Base-by-base conservation (phyloP, 2,329 filamentous ascomycete species). In the Apiospora marii region DNA sequence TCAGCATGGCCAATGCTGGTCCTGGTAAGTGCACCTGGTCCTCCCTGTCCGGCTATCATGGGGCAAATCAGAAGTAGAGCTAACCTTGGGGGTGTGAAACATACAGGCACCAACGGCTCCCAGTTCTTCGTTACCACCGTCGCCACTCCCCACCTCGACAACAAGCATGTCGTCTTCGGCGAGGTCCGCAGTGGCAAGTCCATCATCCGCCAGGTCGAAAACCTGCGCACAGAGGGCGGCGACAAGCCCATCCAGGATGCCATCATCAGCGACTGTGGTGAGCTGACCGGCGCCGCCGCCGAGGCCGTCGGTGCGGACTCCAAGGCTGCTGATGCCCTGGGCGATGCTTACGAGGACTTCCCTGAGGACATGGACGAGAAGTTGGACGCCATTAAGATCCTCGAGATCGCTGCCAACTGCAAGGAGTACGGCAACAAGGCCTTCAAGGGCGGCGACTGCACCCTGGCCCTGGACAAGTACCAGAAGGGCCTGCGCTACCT, bases 51-150 rank as follows among this genome's bases (percentile, higher is more conserved):
- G n/a, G 2, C 37, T 41, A 49, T 30, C 30, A 24, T 49, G 1
- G 22, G 12, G 30, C 19, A 44, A 4, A 68, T 19, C 12, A 61
- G 24, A 53, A 69, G 43, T 48, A 37, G 67, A 30, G 58, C 58
- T 64, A 64, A 64, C 34, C 30, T 64, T 22, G 0, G 3, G 7
- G 19, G 27, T 30, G 27, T 3, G 34, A 61, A 71, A 8, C 4
- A 14, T 30, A 24, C 76, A 93, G 92, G 92, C 78, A 98, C 96
- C 82, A 99, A 99, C 82, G 96, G 96, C 80, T 97, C 94, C 69
- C 96, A 99, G 81, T 99, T 99, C 90, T 99, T 99, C 89, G 87
- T 98, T 79, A 99, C 96, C 68, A 98, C 96, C 22, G 94, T 98
- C 43, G 88, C 92, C n/a, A 98, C 96, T 19, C 95, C 95, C 68